Evolutionary conservation across 257 asterid genomes (phyloP).

Genomic region (Gentiana macrophylla): DNA sequence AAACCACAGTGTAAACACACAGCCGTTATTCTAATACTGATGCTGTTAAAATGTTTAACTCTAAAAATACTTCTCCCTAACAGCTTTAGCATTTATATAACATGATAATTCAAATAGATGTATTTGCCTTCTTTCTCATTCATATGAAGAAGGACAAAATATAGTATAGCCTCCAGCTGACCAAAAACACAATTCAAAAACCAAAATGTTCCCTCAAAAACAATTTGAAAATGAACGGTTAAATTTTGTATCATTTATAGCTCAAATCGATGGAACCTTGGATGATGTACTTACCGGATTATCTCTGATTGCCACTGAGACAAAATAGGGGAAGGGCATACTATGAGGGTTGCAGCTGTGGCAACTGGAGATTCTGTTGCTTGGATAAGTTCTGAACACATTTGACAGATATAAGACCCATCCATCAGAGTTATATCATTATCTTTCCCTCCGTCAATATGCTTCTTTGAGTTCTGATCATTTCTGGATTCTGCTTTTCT

Average conservation of each 20-base stretch:
- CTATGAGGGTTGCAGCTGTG: constrained; percentile 93
- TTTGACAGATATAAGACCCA: constrained; percentile 52
- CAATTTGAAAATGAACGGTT: not conserved
- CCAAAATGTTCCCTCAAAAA: not conserved
- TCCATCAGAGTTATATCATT: constrained; percentile 49
- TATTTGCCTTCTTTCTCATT: too few relatives aligned
- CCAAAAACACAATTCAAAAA: not conserved
- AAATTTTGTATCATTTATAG: not conserved
- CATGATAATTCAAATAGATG: too few relatives aligned
- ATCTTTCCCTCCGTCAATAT: constrained; percentile 31
- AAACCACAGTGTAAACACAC: too few relatives aligned
- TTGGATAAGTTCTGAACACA: constrained; percentile 73
- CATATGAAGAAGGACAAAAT: too few relatives aligned
- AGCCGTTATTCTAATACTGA: too few relatives aligned
- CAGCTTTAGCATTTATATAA: too few relatives aligned
- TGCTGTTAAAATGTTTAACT: too few relatives aligned
- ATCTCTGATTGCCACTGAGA: constrained; percentile 98
- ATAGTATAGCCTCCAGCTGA: not conserved
- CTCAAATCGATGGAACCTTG: constrained; percentile 15
- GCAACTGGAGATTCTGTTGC: constrained; percentile 77
- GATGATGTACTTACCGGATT: constrained; percentile 58
- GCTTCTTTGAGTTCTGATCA: constrained; percentile 26
- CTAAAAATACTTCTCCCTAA: too few relatives aligned
- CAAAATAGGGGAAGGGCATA: constrained; percentile 96
- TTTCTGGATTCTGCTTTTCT: constrained; percentile 26